Percentiles rank a stretch among this genome's conserved stretches.
Evolutionary conservation across 805 yeast species (phyloP).

Genomic region (Metschnikowia arizonensis): DNA sequence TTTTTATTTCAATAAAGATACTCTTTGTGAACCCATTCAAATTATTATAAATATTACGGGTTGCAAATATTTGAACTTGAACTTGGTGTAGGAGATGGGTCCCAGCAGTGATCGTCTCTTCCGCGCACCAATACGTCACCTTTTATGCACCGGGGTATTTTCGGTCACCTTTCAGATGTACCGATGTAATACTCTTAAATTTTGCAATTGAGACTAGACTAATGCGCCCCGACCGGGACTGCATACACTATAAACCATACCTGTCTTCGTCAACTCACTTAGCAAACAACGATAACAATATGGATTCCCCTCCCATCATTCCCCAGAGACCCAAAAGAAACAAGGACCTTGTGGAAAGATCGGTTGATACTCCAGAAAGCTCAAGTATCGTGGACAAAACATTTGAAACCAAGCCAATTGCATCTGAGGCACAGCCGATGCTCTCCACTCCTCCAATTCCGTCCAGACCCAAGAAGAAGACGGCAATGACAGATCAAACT

Average conservation of each 20-base stretch:
- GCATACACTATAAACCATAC: not conserved
- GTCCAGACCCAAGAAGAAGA: not conserved
- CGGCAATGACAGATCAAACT: not conserved
- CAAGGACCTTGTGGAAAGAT: not conserved
- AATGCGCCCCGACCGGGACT: not conserved
- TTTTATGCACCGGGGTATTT: not conserved
- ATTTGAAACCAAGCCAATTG: not conserved
- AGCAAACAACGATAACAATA: not conserved
- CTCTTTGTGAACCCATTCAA: too few species aligned
- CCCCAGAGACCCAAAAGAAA: constrained; percentile 4
- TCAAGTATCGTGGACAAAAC: too few species aligned
- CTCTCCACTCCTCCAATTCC: constrained; percentile 1
- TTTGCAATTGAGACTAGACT: not conserved
- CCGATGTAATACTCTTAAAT: not conserved
- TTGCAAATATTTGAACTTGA: too few species aligned
- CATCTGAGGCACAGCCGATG: not conserved
- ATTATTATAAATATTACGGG: too few species aligned
- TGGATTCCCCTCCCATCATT: constrained; percentile 1
- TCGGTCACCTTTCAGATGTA: not conserved
- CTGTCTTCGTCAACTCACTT: not conserved
- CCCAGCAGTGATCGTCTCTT: too few species aligned
- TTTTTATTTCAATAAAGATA: too few species aligned
- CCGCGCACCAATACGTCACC: too few species aligned
- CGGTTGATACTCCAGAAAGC: too few species aligned
- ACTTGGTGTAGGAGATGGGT: too few species aligned